Percentiles rank a stretch among this genome's conserved stretches.
phyloP scores from a whole-genome alignment of 306 rosid genomes.

The Vicia faba region DNA sequence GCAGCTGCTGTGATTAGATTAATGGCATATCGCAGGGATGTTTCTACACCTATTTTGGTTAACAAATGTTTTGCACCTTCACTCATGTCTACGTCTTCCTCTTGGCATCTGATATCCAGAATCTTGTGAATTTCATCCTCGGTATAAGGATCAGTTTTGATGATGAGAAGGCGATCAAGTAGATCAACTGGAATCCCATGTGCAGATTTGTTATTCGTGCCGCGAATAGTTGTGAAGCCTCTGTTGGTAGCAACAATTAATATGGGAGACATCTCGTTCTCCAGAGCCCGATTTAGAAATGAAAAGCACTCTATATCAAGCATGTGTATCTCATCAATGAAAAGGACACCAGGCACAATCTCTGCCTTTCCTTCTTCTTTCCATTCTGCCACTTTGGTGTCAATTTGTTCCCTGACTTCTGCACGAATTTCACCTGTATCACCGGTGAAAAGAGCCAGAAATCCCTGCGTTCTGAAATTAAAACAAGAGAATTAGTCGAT shows the following conservation, averaged over 20 bases:
- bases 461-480: conserved; percentile 86
- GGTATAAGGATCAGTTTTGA: conserved; percentile 85
- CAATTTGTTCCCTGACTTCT: conserved; percentile 97
- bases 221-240: conserved; percentile 91
- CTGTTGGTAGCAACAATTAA: conserved; percentile 94
- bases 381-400: conserved; percentile 99
- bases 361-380: conserved; percentile 99
- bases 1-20: conserved; percentile 88
- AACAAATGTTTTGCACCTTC: conserved; percentile 78
- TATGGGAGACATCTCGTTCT: conserved; percentile 98
- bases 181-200: conserved; percentile 95
- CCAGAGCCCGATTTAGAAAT: conserved; percentile 87
- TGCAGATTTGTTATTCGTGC: conserved; percentile 93
- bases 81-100: conserved; percentile 94
- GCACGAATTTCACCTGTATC: conserved; percentile 98
- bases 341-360: conserved; percentile 94
- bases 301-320: conserved; percentile 98
- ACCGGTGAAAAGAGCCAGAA: conserved; percentile 93
- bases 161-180: conserved; percentile 91
- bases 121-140: conserved; percentile 82
- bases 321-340: conserved; percentile 97
- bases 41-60: conserved; percentile 91
- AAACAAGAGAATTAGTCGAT: conserved; percentile 32
- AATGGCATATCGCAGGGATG: conserved; percentile 93
- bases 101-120: conserved; percentile 86